Conservation (phyloP, 2,329 filamentous ascomycete genomes). For the Ramularia endophylla region DNA sequence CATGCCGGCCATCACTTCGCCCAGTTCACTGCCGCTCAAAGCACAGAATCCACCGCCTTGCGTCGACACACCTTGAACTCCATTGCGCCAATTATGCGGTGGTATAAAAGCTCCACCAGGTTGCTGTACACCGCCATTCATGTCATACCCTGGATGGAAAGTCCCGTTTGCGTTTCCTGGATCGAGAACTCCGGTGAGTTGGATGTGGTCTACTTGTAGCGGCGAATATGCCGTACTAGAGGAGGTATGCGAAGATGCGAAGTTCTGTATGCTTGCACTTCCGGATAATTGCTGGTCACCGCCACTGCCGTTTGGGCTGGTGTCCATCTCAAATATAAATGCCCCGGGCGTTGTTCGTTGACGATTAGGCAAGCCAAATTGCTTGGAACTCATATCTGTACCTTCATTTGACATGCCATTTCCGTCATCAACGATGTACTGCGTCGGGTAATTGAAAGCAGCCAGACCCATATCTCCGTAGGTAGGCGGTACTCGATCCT, state of each 20-base stretch:
- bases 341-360: slow-evolving; percentile 14
- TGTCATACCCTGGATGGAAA: no score
- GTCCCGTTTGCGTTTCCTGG: no score
- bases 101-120: slow-evolving; percentile 16
- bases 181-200: no score
- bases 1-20: slow-evolving; percentile 24
- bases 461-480: slow-evolving; percentile 22
- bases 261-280: slow-evolving; percentile 21
- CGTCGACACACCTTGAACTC: slow-evolving; percentile 12
- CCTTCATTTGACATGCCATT: neutral
- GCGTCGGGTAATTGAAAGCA: slow-evolving; percentile 17
- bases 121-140: slow-evolving; percentile 11
- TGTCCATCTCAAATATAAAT: slow-evolving; percentile 24
- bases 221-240: slow-evolving; percentile 27
- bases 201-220: slow-evolving; percentile 8
- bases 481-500: slow-evolving; percentile 5
- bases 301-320: slow-evolving; percentile 25
- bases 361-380: slow-evolving; percentile 23
- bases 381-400: neutral
- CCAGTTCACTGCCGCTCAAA: slow-evolving; percentile 2
- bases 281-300: slow-evolving; percentile 21
- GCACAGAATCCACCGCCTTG: neutral
- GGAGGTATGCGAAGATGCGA: slow-evolving; percentile 21
- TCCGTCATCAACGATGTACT: neutral
- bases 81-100: slow-evolving; percentile 14